Evolutionary conservation across 2,329 filamentous ascomycete species (phyloP), one percentile per base, ranked within the genome.

Genomic region (Stachybotrys chlorohalonatus): DNA sequence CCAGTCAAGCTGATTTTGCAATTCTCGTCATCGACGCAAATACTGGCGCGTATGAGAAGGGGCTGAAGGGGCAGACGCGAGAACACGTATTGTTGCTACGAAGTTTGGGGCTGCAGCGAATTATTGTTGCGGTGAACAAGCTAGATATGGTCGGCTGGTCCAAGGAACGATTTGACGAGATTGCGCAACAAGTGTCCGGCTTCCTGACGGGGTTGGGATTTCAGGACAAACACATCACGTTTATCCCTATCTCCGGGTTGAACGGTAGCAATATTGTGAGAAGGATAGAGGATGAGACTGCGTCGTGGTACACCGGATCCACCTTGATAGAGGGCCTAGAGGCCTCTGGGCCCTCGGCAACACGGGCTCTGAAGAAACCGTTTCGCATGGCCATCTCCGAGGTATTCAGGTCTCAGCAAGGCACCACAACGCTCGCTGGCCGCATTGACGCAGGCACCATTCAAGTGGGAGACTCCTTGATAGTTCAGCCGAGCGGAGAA

Each of bases 111-210:
- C 87, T 99, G 2, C 87, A 93, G 57, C 82, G 87, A 31, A 79
- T 99, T 15, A 86, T 99, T 47, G 87, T 99, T 31, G 92, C 90
- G 1, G 84, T 99, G 57, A 99, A 99, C 74, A 99, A 99, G 70
- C 86, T 99, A 63, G 94, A 99, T 68, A 86, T 85, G 15, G 85
- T 93, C 7, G 75, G 77, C 6, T 99, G 95, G 95, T 89, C 86
- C 2, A 76, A 89, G 68, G 85, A 84, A 5, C 82, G 90, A 2
- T 99, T 95, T 62, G 81, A 90, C 30, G 88, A 95, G 63, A 96
- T 99, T 55, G 80, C 83, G 48, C 83, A 90, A 58, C 90, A 96
- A 63, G 85, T 96, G 59, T 83, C 83, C 0, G 86, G 89, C 0
- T 96, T 99, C 68, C 75, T 99, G 57, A 84, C 82, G 0, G 83